These are phyloP conservation scores for Cadophora luteo-olivacea DNA, from an alignment of 2,329 filamentous ascomycete species.

Conservation along the genomic window DNA sequence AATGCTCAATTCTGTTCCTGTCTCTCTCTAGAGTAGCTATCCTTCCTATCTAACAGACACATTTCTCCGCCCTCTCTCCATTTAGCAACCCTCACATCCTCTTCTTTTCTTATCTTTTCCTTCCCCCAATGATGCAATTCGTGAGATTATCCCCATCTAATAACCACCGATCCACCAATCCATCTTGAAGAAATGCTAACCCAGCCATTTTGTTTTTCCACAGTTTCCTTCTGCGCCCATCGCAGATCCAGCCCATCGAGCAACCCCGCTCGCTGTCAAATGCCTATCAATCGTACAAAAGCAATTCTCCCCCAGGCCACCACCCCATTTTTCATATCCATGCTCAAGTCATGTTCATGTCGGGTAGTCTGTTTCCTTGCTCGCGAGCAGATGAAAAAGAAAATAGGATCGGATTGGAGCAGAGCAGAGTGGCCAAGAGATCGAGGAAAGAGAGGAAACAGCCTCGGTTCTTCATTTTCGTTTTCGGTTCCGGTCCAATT, in stretches of 20 bases:
- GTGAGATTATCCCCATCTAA: not conserved
- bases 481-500: not conserved
- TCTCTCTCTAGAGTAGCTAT: too few relatives aligned
- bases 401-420: not conserved
- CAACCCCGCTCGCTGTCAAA: slow-evolving; percentile 5
- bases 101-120: too few relatives aligned
- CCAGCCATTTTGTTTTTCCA: not conserved
- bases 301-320: not conserved
- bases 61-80: too few relatives aligned
- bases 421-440: not conserved
- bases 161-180: too few relatives aligned
- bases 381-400: not conserved
- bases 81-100: not conserved
- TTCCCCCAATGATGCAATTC: too few relatives aligned
- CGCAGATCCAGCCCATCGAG: too few relatives aligned
- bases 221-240: not conserved
- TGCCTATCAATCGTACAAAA: slow-evolving; percentile 14
- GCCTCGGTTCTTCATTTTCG: not conserved
- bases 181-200: not conserved
- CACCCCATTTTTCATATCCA: not conserved
- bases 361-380: not conserved
- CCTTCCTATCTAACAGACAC: too few relatives aligned
- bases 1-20: too few relatives aligned
- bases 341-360: not conserved
- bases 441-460: not conserved